Conservation (phyloP, 1,139 yeast genomes). For the Sugiyamaella grinbergsii region DNA sequence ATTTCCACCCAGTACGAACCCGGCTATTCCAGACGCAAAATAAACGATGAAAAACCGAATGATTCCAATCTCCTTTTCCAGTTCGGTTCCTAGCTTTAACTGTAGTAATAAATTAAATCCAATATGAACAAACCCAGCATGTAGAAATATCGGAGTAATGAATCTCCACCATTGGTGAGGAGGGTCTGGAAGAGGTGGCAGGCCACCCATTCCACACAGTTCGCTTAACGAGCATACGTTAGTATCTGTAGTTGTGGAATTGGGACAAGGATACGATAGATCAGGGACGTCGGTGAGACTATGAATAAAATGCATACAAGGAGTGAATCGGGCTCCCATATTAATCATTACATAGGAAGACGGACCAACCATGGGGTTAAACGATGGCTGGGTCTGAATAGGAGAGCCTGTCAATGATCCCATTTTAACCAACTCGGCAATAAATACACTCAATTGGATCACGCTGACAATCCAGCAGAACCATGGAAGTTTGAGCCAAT, state of each 20-base stretch:
- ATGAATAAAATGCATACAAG: constrained; percentile 63
- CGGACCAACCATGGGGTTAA: constrained; percentile 85
- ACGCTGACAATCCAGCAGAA: constrained; percentile 39
- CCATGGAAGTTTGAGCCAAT: constrained; percentile 35
- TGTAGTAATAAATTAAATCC: constrained; percentile 65
- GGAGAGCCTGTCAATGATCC: constrained; percentile 64
- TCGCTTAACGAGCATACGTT: constrained; percentile 60
- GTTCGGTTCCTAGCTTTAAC: constrained; percentile 59
- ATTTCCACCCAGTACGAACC: constrained; percentile 71
- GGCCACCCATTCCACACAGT: constrained; percentile 63
- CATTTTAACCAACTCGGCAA: constrained; percentile 68
- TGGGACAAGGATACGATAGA: constrained; percentile 66
- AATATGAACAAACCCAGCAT: constrained; percentile 74
- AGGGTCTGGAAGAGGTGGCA: constrained; percentile 33
- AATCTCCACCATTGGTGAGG: constrained; percentile 72
- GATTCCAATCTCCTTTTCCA: constrained; percentile 63
- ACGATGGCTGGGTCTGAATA: constrained; percentile 68
- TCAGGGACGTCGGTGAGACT: constrained; percentile 53
- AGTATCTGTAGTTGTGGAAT: constrained; percentile 58
- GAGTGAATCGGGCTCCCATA: constrained; percentile 72
- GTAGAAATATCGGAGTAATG: constrained; percentile 70
- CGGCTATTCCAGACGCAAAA: constrained; percentile 63
- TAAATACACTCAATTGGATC: constrained; percentile 61
- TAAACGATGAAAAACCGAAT: constrained; percentile 60
- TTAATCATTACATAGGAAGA: constrained; percentile 65